Evolutionary conservation across 176 grass and related monocot genomes (phyloP).

Genomic region (Echinochloa phyllopogon): DNA sequence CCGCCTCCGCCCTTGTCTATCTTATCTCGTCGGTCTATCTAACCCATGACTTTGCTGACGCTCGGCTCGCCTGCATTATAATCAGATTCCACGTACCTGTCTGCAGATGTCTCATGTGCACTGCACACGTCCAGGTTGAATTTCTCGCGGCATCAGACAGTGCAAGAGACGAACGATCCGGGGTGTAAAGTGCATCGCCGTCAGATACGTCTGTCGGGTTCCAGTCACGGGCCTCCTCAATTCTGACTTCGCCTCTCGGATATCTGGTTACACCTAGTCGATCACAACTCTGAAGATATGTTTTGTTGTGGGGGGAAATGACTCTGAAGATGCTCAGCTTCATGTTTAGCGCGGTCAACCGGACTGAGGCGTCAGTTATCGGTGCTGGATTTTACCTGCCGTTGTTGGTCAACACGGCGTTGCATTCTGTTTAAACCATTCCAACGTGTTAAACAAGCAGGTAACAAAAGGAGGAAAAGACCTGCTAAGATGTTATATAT

Average conservation of each 20-base stretch:
- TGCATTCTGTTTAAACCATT: slow-evolving; percentile 23
- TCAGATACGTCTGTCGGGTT: neutral
- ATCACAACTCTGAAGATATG: neutral
- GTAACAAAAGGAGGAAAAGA: neutral
- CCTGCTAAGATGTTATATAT: neutral
- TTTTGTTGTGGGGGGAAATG: no score
- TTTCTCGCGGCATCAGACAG: neutral
- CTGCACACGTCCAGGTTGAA: neutral
- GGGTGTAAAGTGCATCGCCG: neutral
- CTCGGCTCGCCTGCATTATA: neutral
- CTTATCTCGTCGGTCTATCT: neutral
- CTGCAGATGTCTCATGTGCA: neutral
- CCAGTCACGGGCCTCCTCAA: neutral
- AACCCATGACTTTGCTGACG: neutral
- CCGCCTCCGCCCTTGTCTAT: neutral
- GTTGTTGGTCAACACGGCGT: neutral
- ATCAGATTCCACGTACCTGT: neutral
- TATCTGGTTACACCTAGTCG: neutral
- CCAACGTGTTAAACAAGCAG: neutral
- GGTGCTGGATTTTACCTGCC: neutral
- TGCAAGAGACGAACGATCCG: neutral
- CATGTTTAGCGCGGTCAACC: neutral
- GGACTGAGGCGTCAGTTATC: neutral
- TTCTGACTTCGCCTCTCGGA: neutral
- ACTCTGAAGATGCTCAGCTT: neutral